phyloP scores from a whole-genome alignment of 371 early-diverging fungal genomes.

The Neoconidiobolus thromboides region DNA sequence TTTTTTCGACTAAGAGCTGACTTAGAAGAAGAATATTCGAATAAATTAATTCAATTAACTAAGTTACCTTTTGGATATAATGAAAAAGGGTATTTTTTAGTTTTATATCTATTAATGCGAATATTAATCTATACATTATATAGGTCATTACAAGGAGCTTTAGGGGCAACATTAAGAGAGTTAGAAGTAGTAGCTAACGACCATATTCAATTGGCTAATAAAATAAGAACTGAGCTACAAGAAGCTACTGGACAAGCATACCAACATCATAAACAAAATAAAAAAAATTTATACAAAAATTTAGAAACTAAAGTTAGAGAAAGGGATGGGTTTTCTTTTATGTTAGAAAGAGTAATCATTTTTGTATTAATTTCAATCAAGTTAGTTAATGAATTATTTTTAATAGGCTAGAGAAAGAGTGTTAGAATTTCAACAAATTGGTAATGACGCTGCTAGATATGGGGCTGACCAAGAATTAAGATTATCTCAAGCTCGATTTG shows the following conservation, averaged over 20 bases:
- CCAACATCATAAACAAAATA: not conserved
- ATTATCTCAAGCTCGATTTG: not conserved
- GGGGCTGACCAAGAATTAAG: not conserved
- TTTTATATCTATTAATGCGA: not conserved
- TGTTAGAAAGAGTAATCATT: not conserved
- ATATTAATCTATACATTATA: not conserved
- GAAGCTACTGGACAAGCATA: conserved; percentile 1
- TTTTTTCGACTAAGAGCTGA: conserved; percentile 3
- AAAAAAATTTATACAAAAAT: not conserved
- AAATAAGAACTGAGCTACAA: not conserved
- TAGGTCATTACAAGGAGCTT: not conserved
- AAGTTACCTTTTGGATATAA: not conserved
- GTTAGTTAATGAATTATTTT: not conserved
- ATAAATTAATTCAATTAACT: not conserved
- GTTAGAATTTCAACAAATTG: not conserved
- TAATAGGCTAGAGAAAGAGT: conserved; percentile 1
- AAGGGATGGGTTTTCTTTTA: not conserved
- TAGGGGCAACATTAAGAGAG: not conserved
- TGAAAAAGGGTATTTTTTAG: not conserved
- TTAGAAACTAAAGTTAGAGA: not conserved
- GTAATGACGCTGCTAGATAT: not conserved
- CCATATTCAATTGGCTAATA: not conserved
- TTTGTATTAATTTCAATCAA: too few species aligned
- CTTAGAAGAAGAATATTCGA: conserved; percentile 4
- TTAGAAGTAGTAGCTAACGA: not conserved